These are phyloP conservation scores for Toxicodendron radicans DNA, from an alignment of 345 rosid genomes.

Conservation along the genomic window DNA sequence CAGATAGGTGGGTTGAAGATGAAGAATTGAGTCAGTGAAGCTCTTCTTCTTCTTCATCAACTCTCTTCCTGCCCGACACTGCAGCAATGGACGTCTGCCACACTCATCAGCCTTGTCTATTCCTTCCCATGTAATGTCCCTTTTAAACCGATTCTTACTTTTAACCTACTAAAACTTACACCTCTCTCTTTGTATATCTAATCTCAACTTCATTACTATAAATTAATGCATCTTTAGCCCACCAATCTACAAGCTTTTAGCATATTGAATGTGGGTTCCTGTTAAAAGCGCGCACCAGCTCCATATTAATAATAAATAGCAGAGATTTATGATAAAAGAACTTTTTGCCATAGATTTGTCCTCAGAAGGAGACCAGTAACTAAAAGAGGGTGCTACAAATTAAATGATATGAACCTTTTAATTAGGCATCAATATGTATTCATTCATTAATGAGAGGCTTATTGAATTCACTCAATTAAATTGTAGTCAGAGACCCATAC, in stretches of 20 bases:
- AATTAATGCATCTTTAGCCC: neutral
- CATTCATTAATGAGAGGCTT: neutral
- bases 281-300: no score
- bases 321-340: neutral
- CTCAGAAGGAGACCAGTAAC: neutral
- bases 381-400: neutral
- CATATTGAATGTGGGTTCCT: neutral
- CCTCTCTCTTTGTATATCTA: neutral
- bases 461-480: neutral
- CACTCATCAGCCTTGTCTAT: slow-evolving; percentile 28
- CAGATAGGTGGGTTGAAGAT: no score
- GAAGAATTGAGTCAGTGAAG: no score
- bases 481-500: slow-evolving; percentile 10
- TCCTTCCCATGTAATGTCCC: slow-evolving; percentile 35
- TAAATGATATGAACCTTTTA: neutral
- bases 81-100: slow-evolving; percentile 19
- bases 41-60: no score
- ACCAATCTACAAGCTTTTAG: neutral
- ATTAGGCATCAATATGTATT: neutral
- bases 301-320: no score
- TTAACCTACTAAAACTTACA: neutral
- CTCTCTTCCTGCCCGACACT: slow-evolving; percentile 10
- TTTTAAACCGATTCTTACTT: slow-evolving; percentile 26
- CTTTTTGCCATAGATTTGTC: neutral
- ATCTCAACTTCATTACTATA: neutral